Conservation (phyloP, 2,329 filamentous ascomycete genomes). For the Myriosclerotinia curreyana region DNA sequence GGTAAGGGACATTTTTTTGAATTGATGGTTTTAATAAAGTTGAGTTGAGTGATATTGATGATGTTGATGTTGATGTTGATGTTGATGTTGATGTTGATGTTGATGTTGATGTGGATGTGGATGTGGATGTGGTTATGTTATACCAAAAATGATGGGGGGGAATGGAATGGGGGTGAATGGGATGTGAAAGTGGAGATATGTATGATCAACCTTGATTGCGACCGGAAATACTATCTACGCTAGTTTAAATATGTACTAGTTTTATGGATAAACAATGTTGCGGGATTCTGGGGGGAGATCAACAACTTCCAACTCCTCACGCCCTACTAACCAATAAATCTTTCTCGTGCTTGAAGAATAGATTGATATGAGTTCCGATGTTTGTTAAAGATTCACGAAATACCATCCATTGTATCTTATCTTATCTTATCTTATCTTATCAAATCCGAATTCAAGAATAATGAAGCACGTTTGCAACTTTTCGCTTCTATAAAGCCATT, state of each 20-base stretch:
- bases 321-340: background rate
- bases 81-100: background rate
- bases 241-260: background rate
- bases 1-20: conserved; percentile 36
- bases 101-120: background rate
- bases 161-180: background rate
- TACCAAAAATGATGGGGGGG: background rate
- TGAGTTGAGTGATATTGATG: conserved; percentile 16
- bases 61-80: background rate
- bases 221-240: background rate
- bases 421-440: background rate
- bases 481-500: background rate
- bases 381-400: background rate
- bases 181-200: conserved; percentile 2
- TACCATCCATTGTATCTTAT: background rate
- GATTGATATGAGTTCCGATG: background rate
- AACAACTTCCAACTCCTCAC: background rate
- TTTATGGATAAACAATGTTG: background rate
- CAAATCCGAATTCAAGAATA: conserved; percentile 17
- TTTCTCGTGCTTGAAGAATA: conserved; percentile 3
- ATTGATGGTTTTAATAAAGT: conserved; percentile 20
- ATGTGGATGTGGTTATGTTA: background rate
- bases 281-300: conserved; percentile 7
- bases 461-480: conserved; percentile 16
- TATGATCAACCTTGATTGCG: conserved; percentile 18